Conservation (phyloP, 345 rosid species). For the Aethionema arabicum region DNA sequence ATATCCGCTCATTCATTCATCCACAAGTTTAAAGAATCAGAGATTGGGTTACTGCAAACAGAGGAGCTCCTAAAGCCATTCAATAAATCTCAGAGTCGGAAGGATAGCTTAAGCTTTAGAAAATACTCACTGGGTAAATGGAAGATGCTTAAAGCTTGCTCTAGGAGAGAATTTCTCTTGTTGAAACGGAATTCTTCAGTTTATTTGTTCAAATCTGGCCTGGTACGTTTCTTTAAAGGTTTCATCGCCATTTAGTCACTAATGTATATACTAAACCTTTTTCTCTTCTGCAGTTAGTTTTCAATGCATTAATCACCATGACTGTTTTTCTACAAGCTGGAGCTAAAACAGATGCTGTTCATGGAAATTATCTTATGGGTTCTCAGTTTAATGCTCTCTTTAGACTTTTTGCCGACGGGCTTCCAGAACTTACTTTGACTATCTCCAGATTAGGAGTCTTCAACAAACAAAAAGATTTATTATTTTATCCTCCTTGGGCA, state of each 20-base stretch:
- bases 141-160: slow-evolving; percentile 53
- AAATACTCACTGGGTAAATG: slow-evolving; percentile 41
- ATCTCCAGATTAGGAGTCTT: slow-evolving; percentile 44
- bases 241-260: neutral
- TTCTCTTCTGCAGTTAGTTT: slow-evolving; percentile 34
- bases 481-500: slow-evolving; percentile 57
- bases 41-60: slow-evolving; percentile 30
- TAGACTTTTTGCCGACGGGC: slow-evolving; percentile 48
- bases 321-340: slow-evolving; percentile 42
- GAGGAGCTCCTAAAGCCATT: slow-evolving; percentile 40
- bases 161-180: slow-evolving; percentile 49
- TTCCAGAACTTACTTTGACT: slow-evolving; percentile 47
- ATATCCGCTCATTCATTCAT: slow-evolving; percentile 42
- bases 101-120: slow-evolving; percentile 37
- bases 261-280: slow-evolving; percentile 4
- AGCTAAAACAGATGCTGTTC: slow-evolving; percentile 32
- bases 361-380: slow-evolving; percentile 47
- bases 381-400: slow-evolving; percentile 38
- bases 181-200: slow-evolving; percentile 47
- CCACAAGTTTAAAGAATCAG: slow-evolving; percentile 39
- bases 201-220: slow-evolving; percentile 44
- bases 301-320: slow-evolving; percentile 42
- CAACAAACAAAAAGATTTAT: slow-evolving; percentile 47
- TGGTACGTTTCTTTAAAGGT: slow-evolving; percentile 17
- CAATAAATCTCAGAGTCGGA: slow-evolving; percentile 32